Evolutionary conservation across 352 stramenopile species (phyloP).

Genomic region (Saprolegnia diclina): DNA sequence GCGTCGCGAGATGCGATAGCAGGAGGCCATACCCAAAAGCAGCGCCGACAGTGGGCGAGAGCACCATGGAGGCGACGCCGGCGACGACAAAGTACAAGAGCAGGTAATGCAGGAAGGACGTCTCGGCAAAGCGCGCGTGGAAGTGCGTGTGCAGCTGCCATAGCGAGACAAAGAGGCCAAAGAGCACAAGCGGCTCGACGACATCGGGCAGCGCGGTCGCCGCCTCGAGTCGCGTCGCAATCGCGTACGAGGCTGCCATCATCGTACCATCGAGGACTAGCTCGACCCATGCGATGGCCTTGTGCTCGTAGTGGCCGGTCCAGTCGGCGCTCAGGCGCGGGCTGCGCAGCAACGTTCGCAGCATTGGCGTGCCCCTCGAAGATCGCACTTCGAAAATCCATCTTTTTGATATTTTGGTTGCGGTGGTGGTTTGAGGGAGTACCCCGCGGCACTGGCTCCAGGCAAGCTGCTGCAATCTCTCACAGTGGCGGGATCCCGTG

Average conservation of each 20-base stretch:
- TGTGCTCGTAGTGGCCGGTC: conserved; percentile 22
- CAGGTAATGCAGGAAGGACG: conserved; percentile 18
- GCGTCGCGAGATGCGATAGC: not conserved
- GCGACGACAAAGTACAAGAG: conserved; percentile 9
- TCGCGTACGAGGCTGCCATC: conserved; percentile 1
- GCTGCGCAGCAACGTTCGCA: conserved; percentile 13
- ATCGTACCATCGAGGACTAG: conserved; percentile 15
- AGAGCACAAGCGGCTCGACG: not conserved
- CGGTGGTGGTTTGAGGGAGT: too few species aligned
- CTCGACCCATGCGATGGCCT: conserved; percentile 18
- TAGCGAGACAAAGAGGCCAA: conserved; percentile 3
- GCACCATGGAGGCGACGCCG: conserved; percentile 10
- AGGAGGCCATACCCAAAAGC: conserved; percentile 5
- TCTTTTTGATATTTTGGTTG: too few species aligned
- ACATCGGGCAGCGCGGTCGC: not conserved
- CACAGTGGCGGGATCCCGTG: too few species aligned
- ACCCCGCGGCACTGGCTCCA: too few species aligned
- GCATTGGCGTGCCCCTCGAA: not conserved
- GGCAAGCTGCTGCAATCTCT: too few species aligned
- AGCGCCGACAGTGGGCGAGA: not conserved
- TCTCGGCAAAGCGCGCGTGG: conserved; percentile 17
- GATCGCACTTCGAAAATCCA: not conserved
- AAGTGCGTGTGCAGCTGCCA: conserved; percentile 19
- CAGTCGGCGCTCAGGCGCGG: conserved; percentile 17
- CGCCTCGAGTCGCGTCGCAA: not conserved